Evolutionary conservation across 176 grass and related monocot genomes (phyloP), one percentile per base, ranked within the genome.

Genomic region (Aegilops sharonensis): DNA sequence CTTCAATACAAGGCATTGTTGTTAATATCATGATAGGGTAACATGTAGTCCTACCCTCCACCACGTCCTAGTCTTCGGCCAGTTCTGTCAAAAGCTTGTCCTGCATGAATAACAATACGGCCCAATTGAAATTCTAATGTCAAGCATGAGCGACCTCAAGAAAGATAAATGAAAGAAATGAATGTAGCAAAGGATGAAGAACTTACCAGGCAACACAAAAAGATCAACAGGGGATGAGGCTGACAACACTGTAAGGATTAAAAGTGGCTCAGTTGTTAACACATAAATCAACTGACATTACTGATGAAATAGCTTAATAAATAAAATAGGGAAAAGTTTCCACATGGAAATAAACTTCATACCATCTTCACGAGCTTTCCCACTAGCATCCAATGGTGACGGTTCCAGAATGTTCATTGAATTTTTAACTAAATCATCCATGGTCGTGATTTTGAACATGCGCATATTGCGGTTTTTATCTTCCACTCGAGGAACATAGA

Each of bases 391-490:
- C 11, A 89, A 5, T n/a, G 92, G 90, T 23, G 89, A 92, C 27
- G 97, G 94, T 76, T 99, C 97, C 83, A 99, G 36, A 81, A 99
- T 99, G 29, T 99, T 96, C 97, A 99, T 96, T 65, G 94, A 96
- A 93, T 94, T 96, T 65, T 89, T 85, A 74, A 96, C 64, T 54
- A 99, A 87, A 85, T 99, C 94, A 77, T 94, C 79, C 82, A 91
- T 91, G 56, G 88, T 81, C 32, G 92, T 95, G 56, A 99, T 96
- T 89, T 87, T 95, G 66, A 96, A 64, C 94, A 96, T 99, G 83
- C 87, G 72, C 97, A 99, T 99, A 82, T 99, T 87, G 61, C 94
- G 91, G 84, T 99, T 96, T 75, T 92, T 99, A 85, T 99, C 94
- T 78, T 99, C 97, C 34, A 99, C 88, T 32, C 92, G 74, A 89